Conservation (phyloP, 2,329 filamentous ascomycete genomes). For the Capronia americana region DNA sequence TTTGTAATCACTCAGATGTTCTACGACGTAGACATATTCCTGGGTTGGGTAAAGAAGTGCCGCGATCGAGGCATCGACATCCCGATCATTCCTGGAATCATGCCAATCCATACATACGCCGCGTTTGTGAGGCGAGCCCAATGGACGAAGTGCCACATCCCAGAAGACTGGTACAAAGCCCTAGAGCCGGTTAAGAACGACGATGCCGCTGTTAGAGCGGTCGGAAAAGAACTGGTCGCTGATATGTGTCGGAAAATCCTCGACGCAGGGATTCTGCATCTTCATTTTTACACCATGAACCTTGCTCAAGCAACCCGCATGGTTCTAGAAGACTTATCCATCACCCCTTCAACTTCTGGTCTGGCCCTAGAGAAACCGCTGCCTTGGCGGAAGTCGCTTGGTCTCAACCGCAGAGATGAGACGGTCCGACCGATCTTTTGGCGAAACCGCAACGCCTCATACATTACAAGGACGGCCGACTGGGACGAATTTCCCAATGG, state of each 20-base stretch:
- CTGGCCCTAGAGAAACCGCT: slow-evolving; percentile 86
- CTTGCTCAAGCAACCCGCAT: slow-evolving; percentile 91
- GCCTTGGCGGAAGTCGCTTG: slow-evolving; percentile 94
- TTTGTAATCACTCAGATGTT: slow-evolving; percentile 99
- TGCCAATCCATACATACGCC: slow-evolving; percentile 94
- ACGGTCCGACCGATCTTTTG: slow-evolving; percentile 98
- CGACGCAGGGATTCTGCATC: slow-evolving; percentile 78
- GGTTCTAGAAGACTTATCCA: slow-evolving; percentile 86
- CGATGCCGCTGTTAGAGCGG: slow-evolving; percentile 86
- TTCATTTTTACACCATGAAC: slow-evolving; percentile 99
- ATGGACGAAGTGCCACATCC: slow-evolving; percentile 87
- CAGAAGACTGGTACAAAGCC: slow-evolving; percentile 77
- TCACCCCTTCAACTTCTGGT: slow-evolving; percentile 74
- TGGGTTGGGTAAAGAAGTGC: slow-evolving; percentile 87
- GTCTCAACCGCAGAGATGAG: slow-evolving; percentile 84
- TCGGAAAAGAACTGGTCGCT: slow-evolving; percentile 85
- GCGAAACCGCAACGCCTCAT: slow-evolving; percentile 95
- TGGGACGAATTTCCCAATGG: slow-evolving; percentile 99
- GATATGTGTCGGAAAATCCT: slow-evolving; percentile 89
- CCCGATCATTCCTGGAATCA: slow-evolving; percentile 85
- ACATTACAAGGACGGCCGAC: slow-evolving; percentile 92
- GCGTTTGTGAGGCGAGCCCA: slow-evolving; percentile 88
- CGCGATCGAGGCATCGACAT: slow-evolving; percentile 82
- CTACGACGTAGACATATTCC: slow-evolving; percentile 95
- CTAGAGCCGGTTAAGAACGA: slow-evolving; percentile 97